Evolutionary conservation across 768 basidiomycete genomes (phyloP), one percentile per base, ranked within the genome.

Genomic region (Lepiota subincarnata): DNA sequence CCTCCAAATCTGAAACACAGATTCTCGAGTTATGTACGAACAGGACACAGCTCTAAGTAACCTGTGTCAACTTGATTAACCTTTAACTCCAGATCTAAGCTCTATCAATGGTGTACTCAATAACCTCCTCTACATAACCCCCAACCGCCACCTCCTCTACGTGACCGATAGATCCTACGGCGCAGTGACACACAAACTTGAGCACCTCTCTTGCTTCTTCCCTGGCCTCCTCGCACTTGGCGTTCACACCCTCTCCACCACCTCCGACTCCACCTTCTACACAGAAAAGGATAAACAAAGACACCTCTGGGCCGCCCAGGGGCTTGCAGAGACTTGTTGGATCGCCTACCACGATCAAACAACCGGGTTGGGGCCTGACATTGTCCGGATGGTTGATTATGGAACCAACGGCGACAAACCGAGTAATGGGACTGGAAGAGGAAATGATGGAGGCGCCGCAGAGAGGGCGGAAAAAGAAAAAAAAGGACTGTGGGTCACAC

Each of bases 141-240:
- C 80, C 0, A 76, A 62, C 3, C 81, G 86, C 8, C 67, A 76
- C 2, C 70, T 88, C 7, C 76, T 88, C 58, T 87, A 86, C 62
- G 77, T 83, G 5, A 82, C 81, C n/a, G 83, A 84, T 62, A 65
- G 69, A 14, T 58, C 53, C 26, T 51, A 57, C 31, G 71, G 63
- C n/a, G 45, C 16, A 4, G 69, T 79, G 18, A 63, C 69, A 1
- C 75, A 79, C 57, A 69, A 65, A 22, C 73, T 85, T 50, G 85
- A 88, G 62, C 86, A 88, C 60, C 75, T 87, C 20, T 79, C 84
- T 1, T 87, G 85, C 64, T 87, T 84, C 73, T 76, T 86, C 36
- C 82, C 84, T 0, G 85, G 85, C 0, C 67, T 85, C 16, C 71
- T 88, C 45, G 81, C 82, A 0, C 75, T 87, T 5, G 86, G 84